These are phyloP conservation scores for Phytopythium cucurbitacearum DNA, from an alignment of 352 stramenopile species.

Conservation along the genomic window DNA sequence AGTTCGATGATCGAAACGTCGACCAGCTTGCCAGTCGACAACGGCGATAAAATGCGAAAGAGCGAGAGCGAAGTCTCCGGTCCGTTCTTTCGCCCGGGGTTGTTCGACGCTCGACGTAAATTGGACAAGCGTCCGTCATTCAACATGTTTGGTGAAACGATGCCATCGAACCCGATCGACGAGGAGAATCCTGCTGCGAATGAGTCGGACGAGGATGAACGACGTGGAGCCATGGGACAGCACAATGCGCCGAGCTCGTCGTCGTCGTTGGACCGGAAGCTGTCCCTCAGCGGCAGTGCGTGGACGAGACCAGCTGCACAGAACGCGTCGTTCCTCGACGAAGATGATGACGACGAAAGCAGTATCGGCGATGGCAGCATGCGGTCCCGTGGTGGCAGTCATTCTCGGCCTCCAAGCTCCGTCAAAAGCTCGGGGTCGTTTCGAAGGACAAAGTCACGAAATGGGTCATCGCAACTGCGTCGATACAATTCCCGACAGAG, in stretches of 20 bases:
- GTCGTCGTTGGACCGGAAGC: constrained; percentile 14
- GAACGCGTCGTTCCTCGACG: constrained; percentile 28
- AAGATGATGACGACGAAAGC: constrained; percentile 32
- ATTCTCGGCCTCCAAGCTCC: not conserved
- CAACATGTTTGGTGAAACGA: constrained; percentile 51
- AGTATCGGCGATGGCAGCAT: constrained; percentile 14
- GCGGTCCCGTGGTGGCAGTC: constrained; percentile 11
- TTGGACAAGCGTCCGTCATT: constrained; percentile 61
- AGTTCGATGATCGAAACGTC: constrained; percentile 38
- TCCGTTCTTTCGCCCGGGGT: constrained; percentile 18
- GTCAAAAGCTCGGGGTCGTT: constrained; percentile 3
- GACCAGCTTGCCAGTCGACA: constrained; percentile 12
- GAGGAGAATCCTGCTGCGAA: constrained; percentile 54
- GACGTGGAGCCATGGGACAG: not conserved
- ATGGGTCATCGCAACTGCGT: constrained; percentile 4
- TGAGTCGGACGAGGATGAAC: constrained; percentile 43
- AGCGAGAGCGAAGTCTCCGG: constrained; percentile 15
- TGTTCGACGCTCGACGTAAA: constrained; percentile 57
- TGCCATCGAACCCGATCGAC: constrained; percentile 46
- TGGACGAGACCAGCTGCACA: constrained; percentile 13
- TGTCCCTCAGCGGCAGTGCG: constrained; percentile 13
- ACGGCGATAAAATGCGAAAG: constrained; percentile 9
- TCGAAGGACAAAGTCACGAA: constrained; percentile 4
- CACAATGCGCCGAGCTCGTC: not conserved
- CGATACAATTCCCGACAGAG: constrained; percentile 9